Base-by-base conservation (phyloP, 179 eudicot species). In the Gypsophila paniculata region DNA sequence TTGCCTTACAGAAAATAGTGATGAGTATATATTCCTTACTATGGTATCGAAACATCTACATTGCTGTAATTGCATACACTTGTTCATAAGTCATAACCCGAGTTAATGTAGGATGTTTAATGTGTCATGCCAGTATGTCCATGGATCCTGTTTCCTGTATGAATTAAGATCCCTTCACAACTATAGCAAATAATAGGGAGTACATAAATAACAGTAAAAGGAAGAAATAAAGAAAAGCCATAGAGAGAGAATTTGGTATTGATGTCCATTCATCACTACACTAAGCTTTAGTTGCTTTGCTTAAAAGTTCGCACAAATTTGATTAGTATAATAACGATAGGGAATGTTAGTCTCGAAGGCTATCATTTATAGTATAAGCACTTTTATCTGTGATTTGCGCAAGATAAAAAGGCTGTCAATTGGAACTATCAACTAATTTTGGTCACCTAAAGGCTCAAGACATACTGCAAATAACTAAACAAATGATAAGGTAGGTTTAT, bases 361-460 rank as follows among this genome's bases (percentile, higher is more conserved):
- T 29, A 29, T 29, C 34, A 29, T 29, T 29, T 29, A 4, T 29
- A 29, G 34, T 4, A 29, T 29, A 29, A 29, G 34, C 34, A 29
- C 34, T 29, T 29, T 29, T 29, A 29, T 4, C 5, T 22, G 29
- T 58, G 6, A 23, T 22, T n/a, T 15, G 18, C 2, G n/a, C 3
- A 51, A 29, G 34, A 29, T 29, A 29, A 29, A 29, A 29, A 1
- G 34, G 34, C 34, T 29, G 34, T 29, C 34, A 29, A 44, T 62
- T 29, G 46, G n/a, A 18, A 62, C 67, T 34, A 22, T 29, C 8
- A 23, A 62, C 67, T 34, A 48, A 17, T 38, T 25, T 38, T 5
- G 69, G 29, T 42, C 11, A 32, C 26, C 69, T 65, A 38, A 65
- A 39, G 52, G 46, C 52, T 39, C 53, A 17, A 62, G 22, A 62